Evolutionary conservation across 2,329 filamentous ascomycete genomes (phyloP), one percentile per base, ranked within the genome.

Genomic region (Ophiocordyceps polyrhachis-furcata): DNA sequence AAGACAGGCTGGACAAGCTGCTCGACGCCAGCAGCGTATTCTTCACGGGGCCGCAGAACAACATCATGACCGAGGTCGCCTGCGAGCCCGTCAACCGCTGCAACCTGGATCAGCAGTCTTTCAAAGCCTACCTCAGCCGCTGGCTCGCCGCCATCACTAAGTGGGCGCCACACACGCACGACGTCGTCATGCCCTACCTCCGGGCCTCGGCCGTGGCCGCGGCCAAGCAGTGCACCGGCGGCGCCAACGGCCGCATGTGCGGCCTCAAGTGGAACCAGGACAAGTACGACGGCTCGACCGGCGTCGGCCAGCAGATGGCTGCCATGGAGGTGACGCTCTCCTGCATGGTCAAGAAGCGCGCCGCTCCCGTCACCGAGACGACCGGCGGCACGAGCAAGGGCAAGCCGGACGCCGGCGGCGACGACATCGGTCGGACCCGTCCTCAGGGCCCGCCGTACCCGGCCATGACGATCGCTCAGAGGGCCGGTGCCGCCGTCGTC

Each of bases 231-330:
- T 81, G 77, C 49, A 67, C 60, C 0, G 77, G 74, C 23, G 76
- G 75, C 15, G 50, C 55, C 23, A 76, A 74, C 48, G 66, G 69
- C 3, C 68, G 67, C 23, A 69, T 76, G 65, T 81, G 76, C 51
- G 74, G 76, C 9, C 58, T 76, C 44, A 70, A 70, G 47, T 81
- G 77, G 76, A 69, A 68, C 41, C 65, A 69, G 44, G 62, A 67
- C 46, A 58, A 59, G 9, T 81, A 70, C 59, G 76, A 82, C 55
- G 73, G 74, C 21, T 66, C 65, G 2, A 69, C 66, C 7, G 79
- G 79, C 7, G 71, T 83, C 2, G 80, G 80, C 5, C 77, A 83
- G 57, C 78, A 83, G 59, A 83, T 84, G 79, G 69, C 74, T 1
- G 77, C 74, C 2, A 63, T 83, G 56, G 76, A 82, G 53, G 67